A percentile compares a stretch with the other conserved stretches of the same genome.
These are phyloP conservation scores for Anthracocystis panici-leucophaei DNA, from an alignment of 1,284 basidiomycete genomes.

Conservation along the genomic window DNA sequence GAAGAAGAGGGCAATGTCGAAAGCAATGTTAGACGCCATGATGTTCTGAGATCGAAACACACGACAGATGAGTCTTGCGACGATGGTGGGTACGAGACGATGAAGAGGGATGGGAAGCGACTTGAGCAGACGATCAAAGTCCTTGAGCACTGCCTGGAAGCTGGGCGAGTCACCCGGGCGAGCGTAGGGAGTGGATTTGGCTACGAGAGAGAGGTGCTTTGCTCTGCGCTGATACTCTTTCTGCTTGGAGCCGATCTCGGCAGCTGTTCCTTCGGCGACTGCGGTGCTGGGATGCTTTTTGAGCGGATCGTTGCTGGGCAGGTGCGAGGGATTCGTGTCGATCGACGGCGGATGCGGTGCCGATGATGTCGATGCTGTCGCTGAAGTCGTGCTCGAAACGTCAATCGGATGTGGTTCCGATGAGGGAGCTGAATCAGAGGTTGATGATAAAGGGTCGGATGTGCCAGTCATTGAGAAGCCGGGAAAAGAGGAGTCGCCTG, in stretches of 20 bases:
- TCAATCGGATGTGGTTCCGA: slow-evolving; percentile 11
- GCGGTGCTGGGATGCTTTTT: slow-evolving; percentile 33
- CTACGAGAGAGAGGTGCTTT: slow-evolving; percentile 36
- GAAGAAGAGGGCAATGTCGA: slow-evolving; percentile 69
- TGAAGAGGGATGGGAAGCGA: slow-evolving; percentile 63
- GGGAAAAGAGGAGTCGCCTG: neutral
- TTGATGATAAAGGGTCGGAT: slow-evolving; percentile 27
- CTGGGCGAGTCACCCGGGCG: slow-evolving; percentile 42
- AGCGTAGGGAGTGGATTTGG: slow-evolving; percentile 35
- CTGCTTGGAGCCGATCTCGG: slow-evolving; percentile 38
- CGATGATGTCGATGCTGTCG: slow-evolving; percentile 5
- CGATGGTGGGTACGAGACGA: slow-evolving; percentile 52
- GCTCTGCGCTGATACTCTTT: slow-evolving; percentile 46
- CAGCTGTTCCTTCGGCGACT: slow-evolving; percentile 36
- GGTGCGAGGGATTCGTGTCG: slow-evolving; percentile 30
- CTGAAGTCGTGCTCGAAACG: neutral
- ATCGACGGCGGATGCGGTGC: slow-evolving; percentile 16
- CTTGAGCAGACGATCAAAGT: slow-evolving; percentile 57
- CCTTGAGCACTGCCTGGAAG: slow-evolving; percentile 47
- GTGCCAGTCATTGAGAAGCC: slow-evolving; percentile 34
- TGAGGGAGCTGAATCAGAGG: slow-evolving; percentile 5
- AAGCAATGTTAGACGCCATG: slow-evolving; percentile 68
- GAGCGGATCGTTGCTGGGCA: slow-evolving; percentile 35
- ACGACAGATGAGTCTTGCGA: slow-evolving; percentile 56
- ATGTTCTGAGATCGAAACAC: slow-evolving; percentile 55